Conservation (phyloP, 2,329 filamentous ascomycete genomes). For the Trichoderma asperellum region DNA sequence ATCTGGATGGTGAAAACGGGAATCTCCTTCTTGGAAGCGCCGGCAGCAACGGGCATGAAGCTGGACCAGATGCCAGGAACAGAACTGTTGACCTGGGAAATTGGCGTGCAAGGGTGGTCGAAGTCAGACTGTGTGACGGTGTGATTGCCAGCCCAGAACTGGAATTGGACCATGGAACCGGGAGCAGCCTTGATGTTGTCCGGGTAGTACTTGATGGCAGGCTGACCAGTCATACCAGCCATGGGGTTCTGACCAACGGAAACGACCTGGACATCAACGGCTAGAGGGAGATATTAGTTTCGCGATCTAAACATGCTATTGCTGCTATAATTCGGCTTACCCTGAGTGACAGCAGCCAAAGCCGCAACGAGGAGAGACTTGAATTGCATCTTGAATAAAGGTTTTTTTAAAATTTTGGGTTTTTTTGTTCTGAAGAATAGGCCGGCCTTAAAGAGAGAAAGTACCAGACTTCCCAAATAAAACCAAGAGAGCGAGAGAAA, state of each 20-base stretch:
- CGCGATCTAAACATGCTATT: not conserved
- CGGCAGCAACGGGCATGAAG: constrained; percentile 65
- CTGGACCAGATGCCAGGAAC: constrained; percentile 67
- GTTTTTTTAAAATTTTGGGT: not conserved
- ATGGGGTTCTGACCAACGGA: constrained; percentile 60
- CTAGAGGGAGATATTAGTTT: constrained; percentile 32
- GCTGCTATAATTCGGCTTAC: constrained; percentile 39
- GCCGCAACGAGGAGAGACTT: constrained; percentile 51
- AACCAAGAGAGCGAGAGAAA: constrained; percentile 32
- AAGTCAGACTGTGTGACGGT: constrained; percentile 80
- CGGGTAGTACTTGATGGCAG: constrained; percentile 64
- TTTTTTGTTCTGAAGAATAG: constrained; percentile 32
- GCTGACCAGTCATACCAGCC: constrained; percentile 57
- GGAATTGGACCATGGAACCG: constrained; percentile 69
- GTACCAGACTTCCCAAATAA: constrained; percentile 30
- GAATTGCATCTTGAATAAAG: constrained; percentile 56
- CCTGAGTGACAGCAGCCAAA: constrained; percentile 53
- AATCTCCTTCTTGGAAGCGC: constrained; percentile 52
- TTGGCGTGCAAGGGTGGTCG: constrained; percentile 69
- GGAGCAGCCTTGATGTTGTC: constrained; percentile 64
- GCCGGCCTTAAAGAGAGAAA: constrained; percentile 32
- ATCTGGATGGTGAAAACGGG: constrained; percentile 74
- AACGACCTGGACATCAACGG: constrained; percentile 62
- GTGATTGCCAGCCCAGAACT: constrained; percentile 72
- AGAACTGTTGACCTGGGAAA: constrained; percentile 56